Base-by-base conservation (phyloP, 768 basidiomycete species). In the Leccinum subtestaceum region DNA sequence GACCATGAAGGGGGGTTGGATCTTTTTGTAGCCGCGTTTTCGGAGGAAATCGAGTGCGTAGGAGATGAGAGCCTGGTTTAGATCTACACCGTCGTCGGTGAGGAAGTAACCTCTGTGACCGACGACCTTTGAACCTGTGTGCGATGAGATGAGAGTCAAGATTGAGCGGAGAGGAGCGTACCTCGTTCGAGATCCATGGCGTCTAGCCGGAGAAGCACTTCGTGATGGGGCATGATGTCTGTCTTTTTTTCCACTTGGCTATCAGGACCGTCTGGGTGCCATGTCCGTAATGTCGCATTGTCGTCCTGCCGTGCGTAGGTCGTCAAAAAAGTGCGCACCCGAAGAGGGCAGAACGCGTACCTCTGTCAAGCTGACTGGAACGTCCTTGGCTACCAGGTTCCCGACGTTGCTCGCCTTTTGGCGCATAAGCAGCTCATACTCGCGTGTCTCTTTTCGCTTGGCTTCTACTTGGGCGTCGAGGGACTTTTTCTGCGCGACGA, bases 1-100 rank as follows among this genome's bases (percentile, higher is more conserved):
- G 89, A 99, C 98, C 81, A 99, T 88, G 80, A 97, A 99, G 0
- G 97, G 97, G 3, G 95, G 92, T 72, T 95, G 93, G 52, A 98
- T 84, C 76, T 96, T 98, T 78, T 87, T 96, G 83, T 91, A 98
- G 1, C 84, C 86, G 29, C 80, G 81, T 55, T 81, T 82, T 36
- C 93, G 83, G 55, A 99, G 79, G 74, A 95, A 99, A 70, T 98
- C 91, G 63, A 99, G 86, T 5, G 93, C 95, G 67, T 98, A 98
- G 52, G 87, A 83, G 74, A 98, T 91, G 51, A 99, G 80, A 0
- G 97, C 97, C 73, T 95, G 97, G 73, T 98, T 99, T 46, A 99
- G 84, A 76, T 98, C 96, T 64, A 99, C 83, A 52, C 97, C 97
- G 66, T 98, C 95, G 74, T 91, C 89, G 6, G 87, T 95, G 40